Evolutionary conservation across 192 early-diverging fungal species (phyloP), one percentile per base, ranked within the genome.

Genomic region (Backusella sp.): DNA sequence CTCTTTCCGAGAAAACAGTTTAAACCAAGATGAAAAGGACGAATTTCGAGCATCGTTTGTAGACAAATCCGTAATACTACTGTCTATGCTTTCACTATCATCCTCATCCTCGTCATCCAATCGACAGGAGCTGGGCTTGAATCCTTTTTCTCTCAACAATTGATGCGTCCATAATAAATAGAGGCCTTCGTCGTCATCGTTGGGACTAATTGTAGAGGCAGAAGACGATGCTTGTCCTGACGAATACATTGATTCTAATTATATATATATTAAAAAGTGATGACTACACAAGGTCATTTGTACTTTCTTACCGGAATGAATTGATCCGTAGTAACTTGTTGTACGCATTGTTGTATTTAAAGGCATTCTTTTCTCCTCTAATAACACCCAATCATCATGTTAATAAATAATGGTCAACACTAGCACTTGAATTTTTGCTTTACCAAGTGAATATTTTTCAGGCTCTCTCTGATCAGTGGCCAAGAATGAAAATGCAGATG

Each of bases 111-210:
- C 37, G 1, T 21, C 73, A 7, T 49, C 41, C 6, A 67, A 75
- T 32, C 41, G 15, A 42, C 74, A 75, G 23, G 77, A 70, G 1
- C 46, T 21, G 6, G 77, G 77, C 12, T 17, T n/a, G n/a, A 59
- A 79, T 3, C 77, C 77, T 70, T 42, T 73, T 32, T 79, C 73
- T 41, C 65, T 39, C 21, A 79, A 4, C 4, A 73, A 26, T 39
- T 73, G 65, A 23, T 79, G 77, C 19, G 72, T 79, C 67, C 67
- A 79, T 39, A 74, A 52, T 36, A 79, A 49, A 49, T 79, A 79
- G 1, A 74, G 36, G 15, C 73, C 68, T 44, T 79, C 77, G 5
- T 79, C 73, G 21, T 74, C 66, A 37, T 67, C 65, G 53, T 77
- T 42, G 30, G 32, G 53, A 12, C 68, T 62, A 19, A 71, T 28